phyloP scores from a whole-genome alignment of 345 rosid species.

The Laguncularia racemosa region DNA sequence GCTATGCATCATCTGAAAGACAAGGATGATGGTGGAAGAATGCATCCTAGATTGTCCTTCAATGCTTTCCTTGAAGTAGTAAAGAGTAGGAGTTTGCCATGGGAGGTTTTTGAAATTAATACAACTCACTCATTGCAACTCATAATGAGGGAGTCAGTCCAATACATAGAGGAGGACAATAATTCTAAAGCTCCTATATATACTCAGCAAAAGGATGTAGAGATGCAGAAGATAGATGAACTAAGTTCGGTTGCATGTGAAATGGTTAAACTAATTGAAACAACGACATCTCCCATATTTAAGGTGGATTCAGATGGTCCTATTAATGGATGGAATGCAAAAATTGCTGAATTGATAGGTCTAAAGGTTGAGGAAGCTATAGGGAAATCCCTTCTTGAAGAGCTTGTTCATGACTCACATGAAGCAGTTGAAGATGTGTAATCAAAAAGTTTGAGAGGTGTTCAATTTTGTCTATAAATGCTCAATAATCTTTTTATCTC shows the following conservation, averaged over 20 bases:
- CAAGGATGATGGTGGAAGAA: constrained; percentile 59
- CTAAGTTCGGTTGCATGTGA: constrained; percentile 68
- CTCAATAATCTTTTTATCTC: no score
- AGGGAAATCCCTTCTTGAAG: constrained; percentile 60
- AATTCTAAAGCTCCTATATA: constrained; percentile 26
- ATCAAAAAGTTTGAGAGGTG: constrained; percentile 63
- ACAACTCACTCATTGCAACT: no score
- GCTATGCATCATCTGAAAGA: constrained; percentile 65
- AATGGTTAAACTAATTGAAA: constrained; percentile 83
- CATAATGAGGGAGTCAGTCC: no score
- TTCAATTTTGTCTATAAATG: background rate
- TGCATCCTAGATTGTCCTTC: no score
- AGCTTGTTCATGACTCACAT: constrained; percentile 53
- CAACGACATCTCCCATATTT: constrained; percentile 76
- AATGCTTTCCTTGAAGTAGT: no score
- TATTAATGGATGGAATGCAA: constrained; percentile 80
- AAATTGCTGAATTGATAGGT: constrained; percentile 68
- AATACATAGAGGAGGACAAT: no score
- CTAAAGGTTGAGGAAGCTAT: constrained; percentile 51
- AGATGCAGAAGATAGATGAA: constrained; percentile 40
- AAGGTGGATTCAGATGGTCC: constrained; percentile 70
- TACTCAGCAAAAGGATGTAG: constrained; percentile 17
- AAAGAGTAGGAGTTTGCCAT: no score
- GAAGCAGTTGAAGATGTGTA: constrained; percentile 36
- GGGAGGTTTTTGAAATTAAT: no score